Evolutionary conservation across 306 rosid species (phyloP), one percentile per base, ranked within the genome.

Genomic region (Amphicarpaea edgeworthii): DNA sequence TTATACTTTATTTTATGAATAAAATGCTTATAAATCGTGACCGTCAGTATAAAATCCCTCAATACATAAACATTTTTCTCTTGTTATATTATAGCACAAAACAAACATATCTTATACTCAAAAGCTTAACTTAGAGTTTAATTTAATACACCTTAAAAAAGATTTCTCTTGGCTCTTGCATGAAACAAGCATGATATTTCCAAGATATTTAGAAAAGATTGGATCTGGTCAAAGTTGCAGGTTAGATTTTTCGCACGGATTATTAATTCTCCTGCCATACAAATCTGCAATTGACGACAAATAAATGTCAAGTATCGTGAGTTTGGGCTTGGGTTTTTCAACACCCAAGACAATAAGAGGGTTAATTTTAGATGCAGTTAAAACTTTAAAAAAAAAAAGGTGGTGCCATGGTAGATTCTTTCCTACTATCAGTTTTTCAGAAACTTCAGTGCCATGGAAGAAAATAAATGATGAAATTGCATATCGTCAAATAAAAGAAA

Each of bases 191-290:
- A 20, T 0, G 6, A 49, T 16, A 0, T 16, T 16, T 49, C 21
- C 55, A 49, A n/a, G 23, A 49, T 16, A 51, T 16, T 2, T 8
- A 51, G 63, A 23, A 57, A 57, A 57, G 16, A 57, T 57, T 23
- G 17, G 63, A 57, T 57, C 63, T 57, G 63, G 63, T 57, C 63
- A 57, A 57, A 57, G 37, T 12, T 57, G 17, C 63, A 11, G 38
- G 63, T 23, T 54, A 12, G 63, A 57, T 57, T 10, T 51, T 51
- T 54, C 1, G 30, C 32, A 10, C 61, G 23, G 1, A 6, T 54
- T 32, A 54, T 54, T 9, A 54, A 21, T 3, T 54, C 59, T 51
- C 19, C 58, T 51, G 20, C n/a, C 28, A 12, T 11, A 57, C 63
- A 12, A 54, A 3, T 24, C 30, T 21, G 17, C 63, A 57, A 23